Evolutionary conservation across 257 asterid genomes (phyloP).

Genomic region (Primulina huaijiensis): DNA sequence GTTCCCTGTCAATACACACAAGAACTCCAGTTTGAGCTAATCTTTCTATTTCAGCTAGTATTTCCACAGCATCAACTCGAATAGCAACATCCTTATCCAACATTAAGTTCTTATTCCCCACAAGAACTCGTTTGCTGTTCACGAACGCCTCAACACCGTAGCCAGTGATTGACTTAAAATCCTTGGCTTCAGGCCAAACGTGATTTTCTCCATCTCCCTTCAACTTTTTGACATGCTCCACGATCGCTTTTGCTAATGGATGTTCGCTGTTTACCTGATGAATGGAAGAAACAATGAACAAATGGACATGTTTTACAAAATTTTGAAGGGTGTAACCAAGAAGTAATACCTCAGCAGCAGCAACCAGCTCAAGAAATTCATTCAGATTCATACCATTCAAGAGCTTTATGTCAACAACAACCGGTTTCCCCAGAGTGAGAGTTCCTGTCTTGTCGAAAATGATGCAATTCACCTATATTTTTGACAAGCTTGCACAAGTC

Average conservation of each 20-base stretch:
- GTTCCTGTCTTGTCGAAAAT: conserved; percentile 45
- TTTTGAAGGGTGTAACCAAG: background rate
- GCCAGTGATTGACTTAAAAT: conserved; percentile 76
- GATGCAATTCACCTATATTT: conserved; percentile 26
- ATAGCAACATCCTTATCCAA: conserved; percentile 34
- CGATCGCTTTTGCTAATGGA: conserved; percentile 52
- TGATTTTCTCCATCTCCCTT: conserved; percentile 44
- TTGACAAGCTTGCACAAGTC: background rate
- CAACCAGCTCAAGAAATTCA: conserved; percentile 19
- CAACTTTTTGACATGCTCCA: conserved; percentile 38
- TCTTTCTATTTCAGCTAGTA: conserved; percentile 50
- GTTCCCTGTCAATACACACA: conserved; percentile 51
- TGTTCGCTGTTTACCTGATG: conserved; percentile 48
- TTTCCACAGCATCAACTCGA: conserved; percentile 58
- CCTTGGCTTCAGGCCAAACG: conserved; percentile 52
- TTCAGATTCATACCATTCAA: background rate
- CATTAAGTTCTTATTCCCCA: conserved; percentile 79
- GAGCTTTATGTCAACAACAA: conserved; percentile 1
- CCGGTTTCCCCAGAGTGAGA: conserved; percentile 34
- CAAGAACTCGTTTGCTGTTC: conserved; percentile 53
- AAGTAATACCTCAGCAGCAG: conserved; percentile 26
- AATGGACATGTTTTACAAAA: conserved; percentile 10
- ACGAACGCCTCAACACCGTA: conserved; percentile 81
- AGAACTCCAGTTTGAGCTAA: conserved; percentile 76
- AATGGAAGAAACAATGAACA: conserved; percentile 17